Evolutionary conservation across 2,329 filamentous ascomycete genomes (phyloP).

Genomic region (Cladophialophora immunda): DNA sequence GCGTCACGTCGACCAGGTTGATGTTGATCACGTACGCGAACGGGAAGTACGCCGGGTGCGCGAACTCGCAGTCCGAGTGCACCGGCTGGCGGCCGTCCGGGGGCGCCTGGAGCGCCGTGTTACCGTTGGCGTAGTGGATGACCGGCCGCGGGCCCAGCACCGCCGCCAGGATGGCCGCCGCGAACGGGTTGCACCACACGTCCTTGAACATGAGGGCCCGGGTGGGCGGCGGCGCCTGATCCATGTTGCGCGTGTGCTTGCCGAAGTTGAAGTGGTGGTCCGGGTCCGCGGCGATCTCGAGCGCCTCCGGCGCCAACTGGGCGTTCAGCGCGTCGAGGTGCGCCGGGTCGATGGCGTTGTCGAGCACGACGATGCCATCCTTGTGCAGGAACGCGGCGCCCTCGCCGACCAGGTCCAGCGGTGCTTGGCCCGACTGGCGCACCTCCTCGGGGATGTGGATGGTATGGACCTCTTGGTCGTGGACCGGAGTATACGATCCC

Average conservation of each 20-base stretch:
- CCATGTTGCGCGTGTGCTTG: constrained; percentile 50
- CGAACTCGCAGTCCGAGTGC: constrained; percentile 56
- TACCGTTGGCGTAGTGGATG: constrained; percentile 51
- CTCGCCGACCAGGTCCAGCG: constrained; percentile 39
- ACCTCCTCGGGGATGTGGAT: constrained; percentile 36
- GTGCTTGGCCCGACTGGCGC: constrained; percentile 28
- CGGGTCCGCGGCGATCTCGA: constrained; percentile 44
- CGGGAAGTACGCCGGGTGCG: constrained; percentile 57
- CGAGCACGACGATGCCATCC: constrained; percentile 50
- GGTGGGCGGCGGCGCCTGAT: constrained; percentile 51
- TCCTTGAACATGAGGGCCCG: constrained; percentile 49
- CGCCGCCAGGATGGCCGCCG: constrained; percentile 44
- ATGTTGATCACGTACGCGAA: constrained; percentile 60
- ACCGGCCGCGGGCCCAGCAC: constrained; percentile 51
- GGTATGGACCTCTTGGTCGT: constrained; percentile 39
- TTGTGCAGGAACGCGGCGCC: constrained; percentile 43
- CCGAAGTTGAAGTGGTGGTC: constrained; percentile 45
- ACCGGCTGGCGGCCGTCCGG: constrained; percentile 49
- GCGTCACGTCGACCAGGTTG: constrained; percentile 55
- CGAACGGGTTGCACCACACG: constrained; percentile 51
- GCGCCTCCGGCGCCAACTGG: constrained; percentile 44
- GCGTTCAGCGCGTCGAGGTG: constrained; percentile 48
- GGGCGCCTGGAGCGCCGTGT: constrained; percentile 51
- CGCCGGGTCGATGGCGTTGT: constrained; percentile 47
- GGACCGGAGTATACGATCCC: constrained; percentile 32